Percentiles rank a stretch among this genome's conserved stretches.
Conservation (phyloP, 148 eudicot genomes). For the Nyssa sinensis region DNA sequence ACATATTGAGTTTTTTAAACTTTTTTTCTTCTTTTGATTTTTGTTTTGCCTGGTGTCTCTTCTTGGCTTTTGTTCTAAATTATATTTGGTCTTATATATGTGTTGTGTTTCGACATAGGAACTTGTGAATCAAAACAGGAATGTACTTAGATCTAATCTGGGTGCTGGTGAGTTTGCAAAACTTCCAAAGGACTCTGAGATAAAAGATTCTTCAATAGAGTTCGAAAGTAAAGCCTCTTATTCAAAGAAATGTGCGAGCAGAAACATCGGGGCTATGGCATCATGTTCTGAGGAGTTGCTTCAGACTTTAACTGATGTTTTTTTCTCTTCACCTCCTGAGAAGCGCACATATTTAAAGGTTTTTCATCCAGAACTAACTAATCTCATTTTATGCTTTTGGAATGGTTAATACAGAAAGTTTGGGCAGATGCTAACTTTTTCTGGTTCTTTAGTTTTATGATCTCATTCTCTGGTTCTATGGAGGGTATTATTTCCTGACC, state of each 20-base stretch:
- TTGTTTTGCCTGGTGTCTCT: neutral
- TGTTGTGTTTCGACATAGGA: conserved; percentile 36
- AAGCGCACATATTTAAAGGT: conserved; percentile 61
- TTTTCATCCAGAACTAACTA: neutral
- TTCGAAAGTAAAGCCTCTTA: conserved; percentile 28
- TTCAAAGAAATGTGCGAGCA: conserved; percentile 48
- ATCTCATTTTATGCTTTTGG: conserved; percentile 1
- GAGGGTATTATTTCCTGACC: neutral
- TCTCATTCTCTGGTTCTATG: neutral
- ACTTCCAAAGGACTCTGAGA: conserved; percentile 22
- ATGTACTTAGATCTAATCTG: conserved; percentile 30
- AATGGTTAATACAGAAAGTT: conserved; percentile 1
- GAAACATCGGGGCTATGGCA: conserved; percentile 56
- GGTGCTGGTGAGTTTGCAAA: conserved; percentile 26
- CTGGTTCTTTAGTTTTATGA: neutral
- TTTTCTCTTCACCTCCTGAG: conserved; percentile 50
- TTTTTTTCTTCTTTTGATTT: neutral
- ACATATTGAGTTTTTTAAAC: neutral
- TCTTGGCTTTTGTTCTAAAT: neutral
- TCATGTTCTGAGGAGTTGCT: conserved; percentile 59
- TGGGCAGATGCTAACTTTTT: neutral
- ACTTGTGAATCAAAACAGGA: conserved; percentile 65
- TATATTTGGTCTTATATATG: neutral
- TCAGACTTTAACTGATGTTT: conserved; percentile 44
- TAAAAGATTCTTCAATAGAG: conserved; percentile 30